These are phyloP conservation scores for Fistulinella prunicolor DNA, from an alignment of 768 basidiomycete genomes.

Conservation along the genomic window DNA sequence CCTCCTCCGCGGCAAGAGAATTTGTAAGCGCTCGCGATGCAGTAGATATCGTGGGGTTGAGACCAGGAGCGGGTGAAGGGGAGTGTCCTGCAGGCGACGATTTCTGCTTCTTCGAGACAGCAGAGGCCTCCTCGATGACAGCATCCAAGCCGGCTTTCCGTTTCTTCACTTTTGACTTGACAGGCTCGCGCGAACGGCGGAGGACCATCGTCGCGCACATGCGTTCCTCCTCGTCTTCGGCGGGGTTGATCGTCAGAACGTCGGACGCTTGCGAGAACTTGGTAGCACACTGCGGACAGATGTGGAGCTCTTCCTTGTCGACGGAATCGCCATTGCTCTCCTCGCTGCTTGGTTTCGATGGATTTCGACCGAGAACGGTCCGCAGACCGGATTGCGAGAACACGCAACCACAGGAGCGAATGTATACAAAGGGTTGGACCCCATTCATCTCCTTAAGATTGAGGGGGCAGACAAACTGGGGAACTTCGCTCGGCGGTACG, in stretches of 20 bases:
- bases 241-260: constrained; percentile 66
- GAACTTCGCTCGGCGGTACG: constrained; percentile 41
- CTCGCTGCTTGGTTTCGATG: constrained; percentile 22
- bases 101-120: constrained; percentile 44
- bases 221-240: constrained; percentile 58
- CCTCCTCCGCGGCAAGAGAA: constrained; percentile 77
- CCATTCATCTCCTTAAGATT: constrained; percentile 96
- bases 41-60: constrained; percentile 50
- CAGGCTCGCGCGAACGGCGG: constrained; percentile 52
- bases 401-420: constrained; percentile 85
- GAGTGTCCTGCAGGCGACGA: constrained; percentile 7
- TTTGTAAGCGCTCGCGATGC: constrained; percentile 65
- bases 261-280: constrained; percentile 61
- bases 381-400: constrained; percentile 84
- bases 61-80: constrained; percentile 28
- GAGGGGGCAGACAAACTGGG: constrained; percentile 87
- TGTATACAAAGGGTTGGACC: constrained; percentile 79
- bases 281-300: constrained; percentile 76
- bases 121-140: constrained; percentile 26
- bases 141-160: constrained; percentile 52
- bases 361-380: constrained; percentile 40
- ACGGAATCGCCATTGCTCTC: constrained; percentile 23
- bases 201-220: constrained; percentile 57
- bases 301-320: constrained; percentile 40
- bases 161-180: constrained; percentile 53